Evolutionary conservation across 2,329 filamentous ascomycete genomes (phyloP).

Genomic region (Cladophialophora immunda): DNA sequence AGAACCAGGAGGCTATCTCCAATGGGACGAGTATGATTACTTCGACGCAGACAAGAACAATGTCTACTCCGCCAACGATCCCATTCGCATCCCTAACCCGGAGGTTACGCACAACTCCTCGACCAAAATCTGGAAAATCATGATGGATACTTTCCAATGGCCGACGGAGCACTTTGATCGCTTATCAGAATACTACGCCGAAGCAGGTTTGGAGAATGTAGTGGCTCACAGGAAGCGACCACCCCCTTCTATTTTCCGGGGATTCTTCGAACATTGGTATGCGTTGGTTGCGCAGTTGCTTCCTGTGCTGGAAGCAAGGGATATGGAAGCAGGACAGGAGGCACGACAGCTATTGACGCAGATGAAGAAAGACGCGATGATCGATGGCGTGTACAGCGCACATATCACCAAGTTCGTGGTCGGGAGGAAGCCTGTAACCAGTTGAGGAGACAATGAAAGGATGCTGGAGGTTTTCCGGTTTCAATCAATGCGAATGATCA

Average conservation of each 20-base stretch:
- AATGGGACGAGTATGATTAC: constrained; percentile 45
- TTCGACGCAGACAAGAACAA: constrained; percentile 34
- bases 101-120: constrained; percentile 23
- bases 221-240: constrained; percentile 16
- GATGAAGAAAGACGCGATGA: constrained; percentile 20
- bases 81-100: constrained; percentile 12
- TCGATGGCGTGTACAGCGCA: constrained; percentile 24
- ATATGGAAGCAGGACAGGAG: constrained; percentile 16
- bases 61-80: constrained; percentile 21
- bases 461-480: neutral
- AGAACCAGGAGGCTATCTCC: constrained; percentile 43
- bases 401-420: constrained; percentile 24
- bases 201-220: constrained; percentile 16
- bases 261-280: constrained; percentile 28
- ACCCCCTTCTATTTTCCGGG: constrained; percentile 21
- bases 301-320: constrained; percentile 19
- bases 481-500: neutral
- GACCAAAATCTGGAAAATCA: constrained; percentile 23
- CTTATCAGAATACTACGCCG: constrained; percentile 18
- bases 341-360: constrained; percentile 18
- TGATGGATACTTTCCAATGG: constrained; percentile 25
- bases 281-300: constrained; percentile 22
- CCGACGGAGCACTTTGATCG: constrained; percentile 20
- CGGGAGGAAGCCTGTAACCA: constrained; percentile 14
- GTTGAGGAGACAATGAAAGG: neutral